Conservation (phyloP, 768 basidiomycete species). For the Russula abietina region DNA sequence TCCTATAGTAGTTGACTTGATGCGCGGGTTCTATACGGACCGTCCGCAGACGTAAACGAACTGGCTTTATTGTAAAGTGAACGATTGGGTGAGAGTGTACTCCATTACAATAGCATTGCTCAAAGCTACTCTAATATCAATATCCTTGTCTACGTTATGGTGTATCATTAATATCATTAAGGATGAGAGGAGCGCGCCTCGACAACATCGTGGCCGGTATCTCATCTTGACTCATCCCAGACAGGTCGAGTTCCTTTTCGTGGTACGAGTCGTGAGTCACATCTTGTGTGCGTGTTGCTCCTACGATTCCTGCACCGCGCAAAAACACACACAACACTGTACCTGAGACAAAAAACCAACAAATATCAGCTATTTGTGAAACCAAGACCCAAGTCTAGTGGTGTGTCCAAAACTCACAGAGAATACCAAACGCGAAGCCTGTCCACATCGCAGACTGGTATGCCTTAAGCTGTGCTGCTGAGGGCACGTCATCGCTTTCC, state of each 20-base stretch:
- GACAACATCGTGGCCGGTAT: not conserved
- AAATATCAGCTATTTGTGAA: not conserved
- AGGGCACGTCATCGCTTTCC: conserved; percentile 31
- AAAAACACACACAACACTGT: conserved; percentile 26
- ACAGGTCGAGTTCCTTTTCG: not conserved
- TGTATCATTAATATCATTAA: no score
- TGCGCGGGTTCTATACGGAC: no score
- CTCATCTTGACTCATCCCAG: not conserved
- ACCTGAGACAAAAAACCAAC: not conserved
- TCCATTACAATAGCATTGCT: not conserved
- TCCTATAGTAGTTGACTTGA: no score
- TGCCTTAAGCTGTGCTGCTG: conserved; percentile 40
- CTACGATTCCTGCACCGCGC: conserved; percentile 39
- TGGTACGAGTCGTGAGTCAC: not conserved
- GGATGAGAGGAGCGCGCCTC: no score
- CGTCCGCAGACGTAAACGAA: no score
- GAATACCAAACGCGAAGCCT: conserved; percentile 51
- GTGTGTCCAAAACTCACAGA: conserved; percentile 38
- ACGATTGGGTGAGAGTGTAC: no score
- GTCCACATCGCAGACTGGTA: conserved; percentile 66
- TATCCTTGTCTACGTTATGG: no score
- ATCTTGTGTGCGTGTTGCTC: conserved; percentile 25
- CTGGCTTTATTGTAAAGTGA: no score
- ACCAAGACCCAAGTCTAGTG: not conserved
- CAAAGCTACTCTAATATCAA: no score